Conservation (phyloP, 2,329 filamentous ascomycete genomes). For the Aspergillus calidoustus region DNA sequence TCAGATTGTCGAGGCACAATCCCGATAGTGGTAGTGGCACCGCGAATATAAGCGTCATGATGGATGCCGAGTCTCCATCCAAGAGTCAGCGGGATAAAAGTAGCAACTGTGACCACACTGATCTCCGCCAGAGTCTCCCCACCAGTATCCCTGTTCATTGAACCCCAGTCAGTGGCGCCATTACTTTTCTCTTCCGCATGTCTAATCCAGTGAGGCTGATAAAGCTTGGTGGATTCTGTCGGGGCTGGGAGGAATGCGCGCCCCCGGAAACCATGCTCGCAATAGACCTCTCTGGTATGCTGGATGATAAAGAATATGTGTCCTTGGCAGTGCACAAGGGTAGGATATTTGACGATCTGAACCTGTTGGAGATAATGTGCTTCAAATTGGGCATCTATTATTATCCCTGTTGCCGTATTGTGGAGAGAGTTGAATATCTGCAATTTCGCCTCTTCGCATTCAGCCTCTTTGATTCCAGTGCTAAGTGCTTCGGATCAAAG, state of each 20-base stretch:
- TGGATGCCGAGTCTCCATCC: constrained; percentile 20
- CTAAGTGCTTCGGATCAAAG: not conserved
- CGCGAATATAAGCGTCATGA: constrained; percentile 44
- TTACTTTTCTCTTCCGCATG: constrained; percentile 10
- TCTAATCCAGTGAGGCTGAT: constrained; percentile 25
- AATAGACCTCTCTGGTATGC: constrained; percentile 28
- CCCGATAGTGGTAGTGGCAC: constrained; percentile 10
- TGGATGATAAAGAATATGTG: constrained; percentile 23
- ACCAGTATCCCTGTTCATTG: constrained; percentile 21
- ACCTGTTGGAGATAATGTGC: constrained; percentile 2
- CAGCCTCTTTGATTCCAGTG: constrained; percentile 7
- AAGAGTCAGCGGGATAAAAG: constrained; percentile 24
- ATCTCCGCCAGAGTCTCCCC: constrained; percentile 15
- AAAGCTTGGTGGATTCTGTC: constrained; percentile 31
- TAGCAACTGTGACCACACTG: constrained; percentile 11
- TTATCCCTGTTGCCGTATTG: constrained; percentile 14
- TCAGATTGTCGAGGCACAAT: constrained; percentile 1
- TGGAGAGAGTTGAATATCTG: not conserved
- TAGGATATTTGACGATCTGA: not conserved
- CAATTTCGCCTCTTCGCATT: constrained; percentile 9
- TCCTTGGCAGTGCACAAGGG: constrained; percentile 5
- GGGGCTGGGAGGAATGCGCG: constrained; percentile 39
- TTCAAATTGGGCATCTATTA: constrained; percentile 13
- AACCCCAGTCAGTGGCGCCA: constrained; percentile 19
- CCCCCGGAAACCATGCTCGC: constrained; percentile 38